These are phyloP conservation scores for Corniculantispora saksenae DNA, from an alignment of 2,329 filamentous ascomycete species.

Conservation along the genomic window DNA sequence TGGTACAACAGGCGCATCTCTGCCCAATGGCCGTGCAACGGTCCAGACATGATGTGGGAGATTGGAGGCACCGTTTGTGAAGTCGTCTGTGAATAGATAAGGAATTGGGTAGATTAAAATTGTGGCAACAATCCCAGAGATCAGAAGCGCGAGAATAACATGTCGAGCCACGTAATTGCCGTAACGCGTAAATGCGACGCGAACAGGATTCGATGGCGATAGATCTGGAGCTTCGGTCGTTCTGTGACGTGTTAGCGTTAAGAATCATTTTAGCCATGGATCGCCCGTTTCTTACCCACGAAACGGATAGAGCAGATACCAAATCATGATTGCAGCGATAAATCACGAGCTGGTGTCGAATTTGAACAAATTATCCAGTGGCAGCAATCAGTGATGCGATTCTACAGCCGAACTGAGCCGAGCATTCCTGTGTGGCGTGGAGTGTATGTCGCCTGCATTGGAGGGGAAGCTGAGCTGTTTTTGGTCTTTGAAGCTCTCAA, in stretches of 20 bases:
- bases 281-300: slow-evolving; percentile 62
- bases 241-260: slow-evolving; percentile 42
- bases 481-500: background rate
- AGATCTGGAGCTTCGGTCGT: slow-evolving; percentile 74
- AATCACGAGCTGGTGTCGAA: slow-evolving; percentile 4
- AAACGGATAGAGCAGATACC: slow-evolving; percentile 76
- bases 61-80: slow-evolving; percentile 69
- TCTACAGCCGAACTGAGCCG: background rate
- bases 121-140: slow-evolving; percentile 71
- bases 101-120: slow-evolving; percentile 73
- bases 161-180: slow-evolving; percentile 70
- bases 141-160: slow-evolving; percentile 71
- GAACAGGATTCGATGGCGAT: slow-evolving; percentile 64
- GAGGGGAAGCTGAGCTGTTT: too few species aligned
- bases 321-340: slow-evolving; percentile 56
- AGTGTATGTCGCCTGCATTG: background rate
- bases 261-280: slow-evolving; percentile 12
- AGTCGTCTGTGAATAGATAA: slow-evolving; percentile 72
- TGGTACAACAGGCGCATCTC: slow-evolving; percentile 50
- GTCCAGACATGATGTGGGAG: slow-evolving; percentile 83
- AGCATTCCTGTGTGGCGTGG: background rate
- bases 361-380: background rate
- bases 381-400: background rate
- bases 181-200: slow-evolving; percentile 65
- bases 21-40: slow-evolving; percentile 64